phyloP scores from a whole-genome alignment of 192 early-diverging fungal species.

The Linnemannia elongata region DNA sequence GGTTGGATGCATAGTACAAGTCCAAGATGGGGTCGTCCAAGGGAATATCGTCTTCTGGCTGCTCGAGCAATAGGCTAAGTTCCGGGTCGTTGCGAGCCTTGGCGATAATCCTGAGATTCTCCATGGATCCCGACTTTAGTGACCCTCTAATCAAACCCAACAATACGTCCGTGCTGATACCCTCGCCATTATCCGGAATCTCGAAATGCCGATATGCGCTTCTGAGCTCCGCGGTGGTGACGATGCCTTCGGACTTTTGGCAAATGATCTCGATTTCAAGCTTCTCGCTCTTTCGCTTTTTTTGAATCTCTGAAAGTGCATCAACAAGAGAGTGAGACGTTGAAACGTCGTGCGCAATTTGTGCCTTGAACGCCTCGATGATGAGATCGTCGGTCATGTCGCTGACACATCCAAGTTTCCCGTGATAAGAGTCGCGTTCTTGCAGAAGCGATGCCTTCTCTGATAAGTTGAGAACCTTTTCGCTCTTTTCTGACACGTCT shows the following conservation, averaged over 20 bases:
- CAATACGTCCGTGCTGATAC: constrained; percentile 55
- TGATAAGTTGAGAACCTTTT: background rate
- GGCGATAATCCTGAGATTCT: constrained; percentile 43
- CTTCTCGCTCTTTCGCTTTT: constrained; percentile 46
- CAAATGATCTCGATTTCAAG: constrained; percentile 62
- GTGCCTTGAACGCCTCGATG: constrained; percentile 65
- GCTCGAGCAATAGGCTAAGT: constrained; percentile 2
- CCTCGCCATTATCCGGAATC: constrained; percentile 40
- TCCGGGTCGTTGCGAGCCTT: constrained; percentile 33
- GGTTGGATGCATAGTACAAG: constrained; percentile 60
- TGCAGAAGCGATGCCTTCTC: constrained; percentile 13
- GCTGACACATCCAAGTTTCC: constrained; percentile 34
- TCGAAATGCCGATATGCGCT: constrained; percentile 64
- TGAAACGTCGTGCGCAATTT: constrained; percentile 60
- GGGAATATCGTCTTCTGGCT: constrained; percentile 37
- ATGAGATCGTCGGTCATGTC: constrained; percentile 64
- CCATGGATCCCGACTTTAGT: constrained; percentile 34
- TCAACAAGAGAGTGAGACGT: constrained; percentile 60
- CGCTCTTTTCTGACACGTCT: constrained; percentile 18
- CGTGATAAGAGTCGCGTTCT: background rate
- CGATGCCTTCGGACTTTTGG: constrained; percentile 67
- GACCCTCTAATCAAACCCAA: constrained; percentile 41
- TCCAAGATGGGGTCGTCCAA: constrained; percentile 31
- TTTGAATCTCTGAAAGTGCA: constrained; percentile 53
- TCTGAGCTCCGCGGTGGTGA: constrained; percentile 55